Evolutionary conservation across 2,329 filamentous ascomycete species (phyloP).

Genomic region (Fusarium equiseti): DNA sequence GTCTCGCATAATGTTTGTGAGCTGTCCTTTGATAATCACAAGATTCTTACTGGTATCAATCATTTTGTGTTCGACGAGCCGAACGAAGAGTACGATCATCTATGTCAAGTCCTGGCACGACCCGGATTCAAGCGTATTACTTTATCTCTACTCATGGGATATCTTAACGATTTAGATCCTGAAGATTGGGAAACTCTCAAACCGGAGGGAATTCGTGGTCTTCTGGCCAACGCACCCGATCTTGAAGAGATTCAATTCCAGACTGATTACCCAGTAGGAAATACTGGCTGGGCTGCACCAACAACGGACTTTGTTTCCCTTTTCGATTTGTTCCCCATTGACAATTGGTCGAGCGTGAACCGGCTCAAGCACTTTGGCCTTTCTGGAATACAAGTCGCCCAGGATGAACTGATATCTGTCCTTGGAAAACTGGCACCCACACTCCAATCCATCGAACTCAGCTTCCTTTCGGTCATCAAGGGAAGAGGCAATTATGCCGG

Average conservation of each 20-base stretch:
- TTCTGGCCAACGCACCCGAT: background rate
- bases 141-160: background rate
- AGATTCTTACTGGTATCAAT: background rate
- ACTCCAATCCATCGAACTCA: background rate
- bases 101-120: background rate
- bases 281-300: no score
- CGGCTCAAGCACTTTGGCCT: slow-evolving; percentile 14
- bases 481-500: background rate
- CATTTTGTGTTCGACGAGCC: background rate
- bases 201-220: background rate
- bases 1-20: background rate
- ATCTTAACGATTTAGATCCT: background rate
- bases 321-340: slow-evolving; percentile 1
- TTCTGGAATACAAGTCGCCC: background rate
- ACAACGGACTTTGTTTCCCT: background rate
- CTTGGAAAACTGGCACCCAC: background rate
- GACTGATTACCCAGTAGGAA: background rate
- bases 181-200: background rate
- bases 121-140: background rate
- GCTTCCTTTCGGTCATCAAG: background rate
- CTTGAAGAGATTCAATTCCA: background rate
- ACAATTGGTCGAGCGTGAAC: rapidly evolving
- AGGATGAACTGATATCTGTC: slow-evolving; percentile 11
- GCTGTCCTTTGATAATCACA: background rate
- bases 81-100: background rate